A percentile compares a stretch with the other conserved stretches of the same genome.
phyloP scores from a whole-genome alignment of 192 early-diverging fungal species.

The Coemansia sp. region DNA sequence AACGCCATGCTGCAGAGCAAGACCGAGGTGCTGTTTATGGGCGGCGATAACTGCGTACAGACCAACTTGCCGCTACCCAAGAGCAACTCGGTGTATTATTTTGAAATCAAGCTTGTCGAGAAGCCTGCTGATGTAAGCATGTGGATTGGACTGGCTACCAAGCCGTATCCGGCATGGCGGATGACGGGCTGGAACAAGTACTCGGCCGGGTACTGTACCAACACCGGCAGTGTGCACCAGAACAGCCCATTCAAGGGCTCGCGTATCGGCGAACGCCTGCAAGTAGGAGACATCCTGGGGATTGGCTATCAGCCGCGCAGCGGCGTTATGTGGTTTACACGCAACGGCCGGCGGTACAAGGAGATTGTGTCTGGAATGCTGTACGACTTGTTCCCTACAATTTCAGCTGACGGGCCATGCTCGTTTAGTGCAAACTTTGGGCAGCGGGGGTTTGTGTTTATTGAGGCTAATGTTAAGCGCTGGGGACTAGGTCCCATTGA shows the following conservation, averaged over 20 bases:
- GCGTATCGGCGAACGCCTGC: constrained; percentile 62
- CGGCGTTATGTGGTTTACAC: constrained; percentile 72
- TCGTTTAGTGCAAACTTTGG: constrained; percentile 70
- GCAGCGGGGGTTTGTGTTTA: constrained; percentile 78
- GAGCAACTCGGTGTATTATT: constrained; percentile 78
- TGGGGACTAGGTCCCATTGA: constrained; percentile 75
- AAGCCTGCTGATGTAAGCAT: constrained; percentile 65
- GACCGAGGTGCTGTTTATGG: constrained; percentile 74
- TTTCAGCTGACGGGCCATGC: constrained; percentile 53
- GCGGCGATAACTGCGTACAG: constrained; percentile 69
- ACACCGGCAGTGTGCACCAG: constrained; percentile 65
- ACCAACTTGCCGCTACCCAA: constrained; percentile 79
- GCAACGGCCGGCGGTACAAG: constrained; percentile 69
- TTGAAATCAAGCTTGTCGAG: constrained; percentile 78
- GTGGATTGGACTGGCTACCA: constrained; percentile 70
- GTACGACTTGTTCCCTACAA: constrained; percentile 65
- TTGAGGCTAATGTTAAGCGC: constrained; percentile 81
- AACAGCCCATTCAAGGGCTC: constrained; percentile 66
- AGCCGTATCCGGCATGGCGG: constrained; percentile 70
- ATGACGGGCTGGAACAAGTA: constrained; percentile 76
- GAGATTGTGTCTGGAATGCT: constrained; percentile 68
- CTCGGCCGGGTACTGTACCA: constrained; percentile 68
- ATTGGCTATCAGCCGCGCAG: constrained; percentile 74
- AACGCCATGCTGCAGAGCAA: constrained; percentile 64
- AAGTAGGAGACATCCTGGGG: constrained; percentile 74